These are phyloP conservation scores for Balansia obtecta DNA, from an alignment of 2,329 filamentous ascomycete species.

Conservation along the genomic window DNA sequence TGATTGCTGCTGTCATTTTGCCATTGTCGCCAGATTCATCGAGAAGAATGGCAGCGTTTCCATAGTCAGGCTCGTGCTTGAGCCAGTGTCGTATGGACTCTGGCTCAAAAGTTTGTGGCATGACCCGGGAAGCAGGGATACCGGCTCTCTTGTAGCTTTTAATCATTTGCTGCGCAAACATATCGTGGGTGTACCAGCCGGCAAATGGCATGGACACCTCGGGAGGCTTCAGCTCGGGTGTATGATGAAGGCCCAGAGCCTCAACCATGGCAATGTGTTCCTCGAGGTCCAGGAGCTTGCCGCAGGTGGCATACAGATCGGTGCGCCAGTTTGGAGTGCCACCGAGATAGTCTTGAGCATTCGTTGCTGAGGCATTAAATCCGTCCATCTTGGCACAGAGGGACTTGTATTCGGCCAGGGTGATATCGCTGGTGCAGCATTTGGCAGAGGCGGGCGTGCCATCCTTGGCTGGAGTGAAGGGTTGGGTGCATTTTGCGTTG, in stretches of 20 bases:
- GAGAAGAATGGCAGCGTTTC: slow-evolving; percentile 49
- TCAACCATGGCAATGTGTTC: slow-evolving; percentile 51
- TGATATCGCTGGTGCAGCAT: slow-evolving; percentile 63
- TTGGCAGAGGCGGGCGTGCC: slow-evolving; percentile 43
- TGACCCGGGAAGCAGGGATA: slow-evolving; percentile 42
- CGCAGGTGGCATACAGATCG: slow-evolving; percentile 53
- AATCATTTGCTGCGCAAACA: slow-evolving; percentile 53
- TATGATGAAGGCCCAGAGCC: slow-evolving; percentile 47
- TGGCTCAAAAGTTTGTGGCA: slow-evolving; percentile 53
- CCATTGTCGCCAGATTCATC: slow-evolving; percentile 47
- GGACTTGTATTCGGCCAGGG: slow-evolving; percentile 51
- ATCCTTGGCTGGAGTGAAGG: slow-evolving; percentile 43
- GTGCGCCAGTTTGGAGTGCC: slow-evolving; percentile 51
- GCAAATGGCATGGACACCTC: slow-evolving; percentile 59
- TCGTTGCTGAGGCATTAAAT: slow-evolving; percentile 45
- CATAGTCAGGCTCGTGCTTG: slow-evolving; percentile 46
- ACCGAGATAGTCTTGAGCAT: slow-evolving; percentile 41
- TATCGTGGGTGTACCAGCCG: slow-evolving; percentile 49
- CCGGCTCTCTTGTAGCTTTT: slow-evolving; percentile 42
- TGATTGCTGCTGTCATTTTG: slow-evolving; percentile 40
- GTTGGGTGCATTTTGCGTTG: slow-evolving; percentile 49
- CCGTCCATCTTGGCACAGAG: slow-evolving; percentile 63
- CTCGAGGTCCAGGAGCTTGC: slow-evolving; percentile 45
- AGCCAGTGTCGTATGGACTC: slow-evolving; percentile 57
- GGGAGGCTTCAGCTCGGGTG: slow-evolving; percentile 55